Evolutionary conservation across 352 stramenopile species (phyloP).

Genomic region (Phytophthora colocasiae): DNA sequence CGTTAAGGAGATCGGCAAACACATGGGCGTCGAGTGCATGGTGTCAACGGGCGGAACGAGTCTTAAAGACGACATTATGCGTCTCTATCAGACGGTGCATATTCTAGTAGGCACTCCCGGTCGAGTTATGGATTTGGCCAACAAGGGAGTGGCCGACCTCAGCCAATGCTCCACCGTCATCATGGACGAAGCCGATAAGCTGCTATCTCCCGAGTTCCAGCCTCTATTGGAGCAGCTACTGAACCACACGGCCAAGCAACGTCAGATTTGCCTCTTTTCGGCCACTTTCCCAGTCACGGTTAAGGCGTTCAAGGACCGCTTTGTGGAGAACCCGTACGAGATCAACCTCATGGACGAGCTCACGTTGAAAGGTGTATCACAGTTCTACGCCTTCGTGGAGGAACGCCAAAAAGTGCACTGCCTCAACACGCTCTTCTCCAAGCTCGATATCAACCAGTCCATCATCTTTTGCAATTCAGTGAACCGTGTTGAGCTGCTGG

Average conservation of each 20-base stretch:
- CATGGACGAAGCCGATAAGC: constrained; percentile 99
- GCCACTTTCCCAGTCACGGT: constrained; percentile 99
- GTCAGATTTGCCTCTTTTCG: constrained; percentile 99
- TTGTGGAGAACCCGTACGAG: constrained; percentile 98
- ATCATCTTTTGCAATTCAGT: constrained; percentile 99
- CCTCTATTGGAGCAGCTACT: constrained; percentile 98
- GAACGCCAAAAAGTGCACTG: constrained; percentile 99
- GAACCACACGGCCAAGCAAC: constrained; percentile 92
- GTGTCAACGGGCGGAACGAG: constrained; percentile 98
- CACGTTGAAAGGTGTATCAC: constrained; percentile 98
- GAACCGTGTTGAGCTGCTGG: constrained; percentile 98
- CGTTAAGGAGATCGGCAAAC: constrained; percentile 99
- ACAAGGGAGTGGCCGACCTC: constrained; percentile 98
- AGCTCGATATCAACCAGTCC: constrained; percentile 99
- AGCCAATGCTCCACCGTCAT: constrained; percentile 97
- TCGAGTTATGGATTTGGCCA: constrained; percentile 98
- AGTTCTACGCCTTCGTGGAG: constrained; percentile 99
- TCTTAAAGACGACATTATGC: constrained; percentile 99
- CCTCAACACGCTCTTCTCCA: constrained; percentile 99
- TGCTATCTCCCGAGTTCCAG: constrained; percentile 99
- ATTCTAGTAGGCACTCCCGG: constrained; percentile 99
- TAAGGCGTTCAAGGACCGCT: constrained; percentile 99
- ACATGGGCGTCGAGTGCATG: constrained; percentile 98
- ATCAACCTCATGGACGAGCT: constrained; percentile 99
- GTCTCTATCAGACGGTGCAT: constrained; percentile 99